Percentiles rank a stretch among this genome's conserved stretches.
Conservation (phyloP, 2,329 filamentous ascomycete species). For the Volutella citrinella region DNA sequence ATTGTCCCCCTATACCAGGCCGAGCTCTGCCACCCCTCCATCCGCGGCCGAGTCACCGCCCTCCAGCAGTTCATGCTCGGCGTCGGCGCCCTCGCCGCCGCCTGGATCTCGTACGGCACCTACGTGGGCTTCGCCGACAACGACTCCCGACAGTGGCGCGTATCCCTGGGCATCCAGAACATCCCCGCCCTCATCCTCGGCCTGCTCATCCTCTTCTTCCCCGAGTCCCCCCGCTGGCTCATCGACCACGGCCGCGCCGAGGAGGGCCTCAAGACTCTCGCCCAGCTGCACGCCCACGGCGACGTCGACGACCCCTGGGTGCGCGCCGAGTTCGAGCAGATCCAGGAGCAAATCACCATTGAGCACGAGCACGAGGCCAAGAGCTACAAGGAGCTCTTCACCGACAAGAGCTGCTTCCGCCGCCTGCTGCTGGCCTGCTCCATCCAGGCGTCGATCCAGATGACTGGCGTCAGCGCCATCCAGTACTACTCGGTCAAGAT, state of each 20-base stretch:
- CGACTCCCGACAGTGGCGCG: conserved; percentile 33
- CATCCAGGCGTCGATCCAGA: conserved; percentile 69
- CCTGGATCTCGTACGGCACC: conserved; percentile 67
- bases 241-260: conserved; percentile 68
- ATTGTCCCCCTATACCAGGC: conserved; percentile 67
- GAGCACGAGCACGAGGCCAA: conserved; percentile 70
- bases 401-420: conserved; percentile 59
- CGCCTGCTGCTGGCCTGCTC: conserved; percentile 68
- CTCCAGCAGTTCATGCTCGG: conserved; percentile 83
- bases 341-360: conserved; percentile 60
- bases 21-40: conserved; percentile 74
- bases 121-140: conserved; percentile 26
- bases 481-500: conserved; percentile 72
- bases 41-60: conserved; percentile 71
- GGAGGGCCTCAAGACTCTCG: conserved; percentile 63
- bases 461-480: conserved; percentile 73
- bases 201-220: conserved; percentile 65
- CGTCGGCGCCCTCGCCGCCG: conserved; percentile 67
- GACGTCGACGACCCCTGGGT: conserved; percentile 67
- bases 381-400: conserved; percentile 68
- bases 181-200: conserved; percentile 64
- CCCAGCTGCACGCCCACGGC: conserved; percentile 67
- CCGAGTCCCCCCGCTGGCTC: conserved; percentile 72
- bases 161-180: conserved; percentile 64
- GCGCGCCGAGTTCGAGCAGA: conserved; percentile 68